Base-by-base conservation (phyloP, 176 grass and related monocot genomes). In the Saccharum officinarum region DNA sequence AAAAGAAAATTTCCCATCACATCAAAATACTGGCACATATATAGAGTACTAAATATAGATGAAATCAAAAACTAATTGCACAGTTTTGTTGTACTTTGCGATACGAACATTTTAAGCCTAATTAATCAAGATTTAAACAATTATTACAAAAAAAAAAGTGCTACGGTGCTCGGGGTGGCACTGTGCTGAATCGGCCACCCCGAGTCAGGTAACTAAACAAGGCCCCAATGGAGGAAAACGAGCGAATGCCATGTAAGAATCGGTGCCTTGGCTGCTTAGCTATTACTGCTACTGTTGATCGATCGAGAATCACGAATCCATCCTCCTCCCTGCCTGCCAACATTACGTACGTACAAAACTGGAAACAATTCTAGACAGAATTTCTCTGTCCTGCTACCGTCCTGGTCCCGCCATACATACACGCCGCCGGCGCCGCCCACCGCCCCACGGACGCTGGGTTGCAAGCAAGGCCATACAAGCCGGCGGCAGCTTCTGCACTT, bases 291-390 rank as follows among this genome's bases (percentile, higher is more conserved):
- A 37, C 70, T 69, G 20, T 77, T 37, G 7, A 75, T 76, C 44
- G 4, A 30, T 28, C 12, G 8, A 13, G 26, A 78, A 82, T 78
- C n/a, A 50, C 34, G 28, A 79, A 23, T 5, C 4, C 75, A 73
- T 50, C 44, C 20, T 2, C 49, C 45, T 36, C 34, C 34, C 49
- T 20, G 17, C 63, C 20, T 49, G 69, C 54, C 83, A 73, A 39
- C 67, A 70, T n/a, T 69, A 28, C 11, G 20, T 70, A 81, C 65
- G 65, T 91, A 87, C 80, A 91, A 89, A 90, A 82, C 39, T 85
- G 77, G 26, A 81, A 28, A 16, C 70, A 73, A 16, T 46, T 74
- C 0, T 22, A 33, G 5, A 3, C 62, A 57, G 46, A 62, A 25
- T 2, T 42, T 52, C 25, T 81, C 22, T n/a, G n/a, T n/a, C n/a